Base-by-base conservation (phyloP, 1,284 basidiomycete genomes). In the Gomphus bonarii region DNA sequence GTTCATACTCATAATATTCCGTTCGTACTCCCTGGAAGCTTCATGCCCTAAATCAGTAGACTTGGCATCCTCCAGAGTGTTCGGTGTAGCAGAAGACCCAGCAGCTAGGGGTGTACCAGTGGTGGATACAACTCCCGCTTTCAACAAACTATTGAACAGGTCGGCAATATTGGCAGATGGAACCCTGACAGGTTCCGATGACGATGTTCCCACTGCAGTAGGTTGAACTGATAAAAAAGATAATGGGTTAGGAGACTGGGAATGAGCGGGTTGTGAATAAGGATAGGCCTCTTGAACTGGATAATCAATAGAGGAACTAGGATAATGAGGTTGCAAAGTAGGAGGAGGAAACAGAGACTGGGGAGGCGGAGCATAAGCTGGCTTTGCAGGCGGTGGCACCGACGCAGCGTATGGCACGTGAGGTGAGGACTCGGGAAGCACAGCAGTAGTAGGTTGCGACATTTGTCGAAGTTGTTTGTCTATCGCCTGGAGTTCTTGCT, bases 401-500 rank as follows among this genome's bases (percentile, higher is more conserved):
- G 64, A 65, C 22, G 61, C 60, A 22, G 61, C 61, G 48, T 62
- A 60, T 16, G 61, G 59, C 14, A 68, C 59, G 49, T 63, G 61
- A 9, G 65, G 60, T 20, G 70, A 63, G n/a, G 69, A 66, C 50
- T 59, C 61, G 6, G 63, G 68, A 64, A 63, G 68, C 7, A 20
- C 25, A 36, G 30, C 40, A 33, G 42, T 16, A 25, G 22, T 72
- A 64, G 54, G 71, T 69, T 59, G 74, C 69, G 44, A 58, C 52
- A 63, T 61, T 36, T 60, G 62, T 38, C 88, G 84, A 6, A 95
- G 69, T 66, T 93, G 90, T 35, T 72, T 69, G 0, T 92, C 75
- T 56, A 95, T 94, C 65, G 91, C 88, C 43, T 77, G 76, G 30
- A 95, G 74, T 66, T 95, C 88, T 28, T 82, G 80, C 63, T 87